A percentile compares a stretch with the other conserved stretches of the same genome.
These are phyloP conservation scores for Blastocrithidia nonstop DNA, from an alignment of 208 protist species.

Conservation along the genomic window DNA sequence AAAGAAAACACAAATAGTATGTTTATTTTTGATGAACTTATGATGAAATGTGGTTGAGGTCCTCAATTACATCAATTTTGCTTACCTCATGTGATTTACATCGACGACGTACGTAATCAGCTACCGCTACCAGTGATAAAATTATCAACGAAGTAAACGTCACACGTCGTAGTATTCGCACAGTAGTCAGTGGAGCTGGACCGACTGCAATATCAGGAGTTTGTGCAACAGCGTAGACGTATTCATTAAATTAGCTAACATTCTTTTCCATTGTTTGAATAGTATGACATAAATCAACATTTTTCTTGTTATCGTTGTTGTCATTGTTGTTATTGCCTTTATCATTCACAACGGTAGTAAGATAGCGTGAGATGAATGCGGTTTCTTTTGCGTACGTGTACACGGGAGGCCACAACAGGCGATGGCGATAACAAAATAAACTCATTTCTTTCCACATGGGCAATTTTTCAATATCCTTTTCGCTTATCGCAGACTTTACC, in stretches of 20 bases:
- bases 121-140: slow-evolving; percentile 10
- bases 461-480: too few species aligned
- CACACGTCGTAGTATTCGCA: slow-evolving; percentile 34
- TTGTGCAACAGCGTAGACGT: slow-evolving; percentile 44
- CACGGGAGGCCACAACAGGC: slow-evolving; percentile 70
- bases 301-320: too few species aligned
- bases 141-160: slow-evolving; percentile 32
- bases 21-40: too few species aligned
- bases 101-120: neutral
- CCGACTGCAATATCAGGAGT: slow-evolving; percentile 66
- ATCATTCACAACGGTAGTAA: too few species aligned
- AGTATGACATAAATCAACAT: too few species aligned
- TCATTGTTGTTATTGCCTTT: too few species aligned
- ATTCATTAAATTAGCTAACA: slow-evolving; percentile 45
- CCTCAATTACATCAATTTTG: too few species aligned
- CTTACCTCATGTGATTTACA: too few species aligned
- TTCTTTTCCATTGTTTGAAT: slow-evolving; percentile 40
- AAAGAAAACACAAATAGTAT: too few species aligned
- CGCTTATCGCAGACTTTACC: neutral
- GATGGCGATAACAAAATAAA: slow-evolving; percentile 31
- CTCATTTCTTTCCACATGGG: too few species aligned
- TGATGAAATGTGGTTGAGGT: too few species aligned
- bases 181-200: slow-evolving; percentile 30
- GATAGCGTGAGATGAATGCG: too few species aligned
- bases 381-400: slow-evolving; percentile 44